These are phyloP conservation scores for Cercospora sp. DNA, from an alignment of 2,329 filamentous ascomycete genomes.

Conservation along the genomic window DNA sequence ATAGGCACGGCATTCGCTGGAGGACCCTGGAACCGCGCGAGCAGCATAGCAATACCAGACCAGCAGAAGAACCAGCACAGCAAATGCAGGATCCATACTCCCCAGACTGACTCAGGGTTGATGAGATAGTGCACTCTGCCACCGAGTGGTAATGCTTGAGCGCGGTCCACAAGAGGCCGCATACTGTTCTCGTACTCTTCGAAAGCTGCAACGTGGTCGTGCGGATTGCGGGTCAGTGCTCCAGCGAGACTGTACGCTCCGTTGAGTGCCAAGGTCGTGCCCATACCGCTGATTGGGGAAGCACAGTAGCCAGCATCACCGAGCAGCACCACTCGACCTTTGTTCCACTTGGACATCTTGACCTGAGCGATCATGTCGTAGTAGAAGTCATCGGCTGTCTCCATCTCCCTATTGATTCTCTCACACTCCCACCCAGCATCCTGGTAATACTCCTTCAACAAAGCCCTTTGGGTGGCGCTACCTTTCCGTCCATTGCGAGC, in stretches of 20 bases:
- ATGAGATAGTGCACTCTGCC: conserved; percentile 24
- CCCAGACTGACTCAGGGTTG: conserved; percentile 30
- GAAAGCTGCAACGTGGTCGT: conserved; percentile 30
- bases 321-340: conserved; percentile 35
- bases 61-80: conserved; percentile 20
- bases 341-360: conserved; percentile 34
- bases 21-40: conserved; percentile 28
- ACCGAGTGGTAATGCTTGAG: conserved; percentile 34
- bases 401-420: conserved; percentile 33
- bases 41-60: conserved; percentile 21
- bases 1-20: conserved; percentile 30
- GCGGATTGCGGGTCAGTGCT: conserved; percentile 23
- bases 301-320: conserved; percentile 38
- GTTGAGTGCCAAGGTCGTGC: conserved; percentile 38
- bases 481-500: conserved; percentile 23
- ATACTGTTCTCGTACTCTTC: conserved; percentile 31
- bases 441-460: conserved; percentile 33
- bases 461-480: conserved; percentile 30
- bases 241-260: conserved; percentile 40
- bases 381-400: conserved; percentile 37
- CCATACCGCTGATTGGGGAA: conserved; percentile 40
- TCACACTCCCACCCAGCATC: conserved; percentile 34
- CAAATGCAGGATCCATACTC: conserved; percentile 22
- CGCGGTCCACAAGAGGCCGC: conserved; percentile 29
- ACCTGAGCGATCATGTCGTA: conserved; percentile 37